Percentiles rank a stretch among this genome's conserved stretches.
These are phyloP conservation scores for Tephrocybe rancida DNA, from an alignment of 768 basidiomycete genomes.

Conservation along the genomic window DNA sequence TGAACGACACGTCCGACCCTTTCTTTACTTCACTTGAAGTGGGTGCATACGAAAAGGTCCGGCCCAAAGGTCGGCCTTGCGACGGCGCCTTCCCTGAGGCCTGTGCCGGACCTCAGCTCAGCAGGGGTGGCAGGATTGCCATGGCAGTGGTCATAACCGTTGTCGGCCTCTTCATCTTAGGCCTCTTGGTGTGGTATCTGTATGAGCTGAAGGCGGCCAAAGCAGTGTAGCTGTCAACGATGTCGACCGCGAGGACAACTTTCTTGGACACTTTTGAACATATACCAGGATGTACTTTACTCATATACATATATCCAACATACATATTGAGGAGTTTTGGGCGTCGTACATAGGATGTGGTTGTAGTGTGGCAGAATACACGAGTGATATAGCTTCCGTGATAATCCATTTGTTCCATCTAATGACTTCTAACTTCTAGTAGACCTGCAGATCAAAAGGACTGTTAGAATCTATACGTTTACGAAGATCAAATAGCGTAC, in stretches of 20 bases:
- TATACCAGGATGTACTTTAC: too few relatives aligned
- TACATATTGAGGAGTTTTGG: neutral
- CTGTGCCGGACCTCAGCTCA: conserved; percentile 55
- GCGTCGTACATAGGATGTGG: neutral
- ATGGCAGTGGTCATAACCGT: conserved; percentile 68
- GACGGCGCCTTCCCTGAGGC: conserved; percentile 66
- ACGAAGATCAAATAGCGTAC: conserved; percentile 38
- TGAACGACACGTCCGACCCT: conserved; percentile 70
- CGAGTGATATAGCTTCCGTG: neutral
- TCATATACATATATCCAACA: neutral
- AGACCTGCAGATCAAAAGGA: conserved; percentile 22
- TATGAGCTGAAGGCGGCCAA: conserved; percentile 20
- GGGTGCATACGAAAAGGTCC: conserved; percentile 63
- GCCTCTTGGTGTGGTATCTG: conserved; percentile 43
- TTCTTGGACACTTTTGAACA: neutral
- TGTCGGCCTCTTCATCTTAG: conserved; percentile 60
- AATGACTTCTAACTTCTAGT: conserved; percentile 16
- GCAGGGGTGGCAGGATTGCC: conserved; percentile 63
- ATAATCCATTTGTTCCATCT: neutral
- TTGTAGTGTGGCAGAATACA: too few relatives aligned
- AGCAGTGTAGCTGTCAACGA: neutral
- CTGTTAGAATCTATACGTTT: neutral
- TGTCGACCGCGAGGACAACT: neutral
- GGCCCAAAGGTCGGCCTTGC: conserved; percentile 74
- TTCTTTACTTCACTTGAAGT: conserved; percentile 73